Conservation (phyloP, 2,329 filamentous ascomycete genomes). For the Juglanconis sp. region DNA sequence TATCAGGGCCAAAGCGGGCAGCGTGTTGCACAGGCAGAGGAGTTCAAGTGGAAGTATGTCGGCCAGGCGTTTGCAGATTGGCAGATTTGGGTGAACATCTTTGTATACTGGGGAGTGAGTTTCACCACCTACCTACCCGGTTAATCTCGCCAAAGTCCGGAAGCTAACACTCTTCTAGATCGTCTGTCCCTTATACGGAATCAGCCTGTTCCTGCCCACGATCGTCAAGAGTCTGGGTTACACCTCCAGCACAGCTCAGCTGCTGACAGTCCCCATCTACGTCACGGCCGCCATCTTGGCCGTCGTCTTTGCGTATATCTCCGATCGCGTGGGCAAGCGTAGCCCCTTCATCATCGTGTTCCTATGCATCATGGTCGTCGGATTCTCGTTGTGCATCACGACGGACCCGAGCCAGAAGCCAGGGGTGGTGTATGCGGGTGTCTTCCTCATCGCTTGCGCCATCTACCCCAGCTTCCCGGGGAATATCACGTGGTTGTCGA, state of each 20-base stretch:
- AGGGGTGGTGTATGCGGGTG: slow-evolving; percentile 66
- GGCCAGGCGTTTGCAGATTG: slow-evolving; percentile 72
- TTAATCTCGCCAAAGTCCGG: background rate
- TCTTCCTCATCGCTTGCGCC: slow-evolving; percentile 72
- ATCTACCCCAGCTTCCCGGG: slow-evolving; percentile 80
- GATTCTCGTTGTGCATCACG: slow-evolving; percentile 60
- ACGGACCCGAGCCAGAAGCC: slow-evolving; percentile 44
- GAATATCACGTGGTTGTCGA: slow-evolving; percentile 73
- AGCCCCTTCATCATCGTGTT: slow-evolving; percentile 61
- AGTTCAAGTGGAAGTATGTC: slow-evolving; percentile 73
- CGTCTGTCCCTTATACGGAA: slow-evolving; percentile 52
- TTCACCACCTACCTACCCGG: slow-evolving; percentile 37
- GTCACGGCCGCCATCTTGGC: slow-evolving; percentile 61
- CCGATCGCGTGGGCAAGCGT: slow-evolving; percentile 51
- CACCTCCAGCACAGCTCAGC: slow-evolving; percentile 54
- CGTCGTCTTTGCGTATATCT: slow-evolving; percentile 50
- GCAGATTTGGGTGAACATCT: slow-evolving; percentile 66
- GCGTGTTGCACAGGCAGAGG: slow-evolving; percentile 62
- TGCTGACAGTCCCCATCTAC: slow-evolving; percentile 61
- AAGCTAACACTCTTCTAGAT: slow-evolving; percentile 30
- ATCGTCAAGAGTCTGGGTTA: slow-evolving; percentile 62
- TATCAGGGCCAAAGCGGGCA: slow-evolving; percentile 49
- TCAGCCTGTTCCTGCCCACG: slow-evolving; percentile 60
- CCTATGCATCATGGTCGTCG: slow-evolving; percentile 51
- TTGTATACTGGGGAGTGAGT: slow-evolving; percentile 63